Percentiles rank a stretch among this genome's conserved stretches.
Evolutionary conservation across 1,284 basidiomycete genomes (phyloP).

Genomic region (Peniophora sp.): DNA sequence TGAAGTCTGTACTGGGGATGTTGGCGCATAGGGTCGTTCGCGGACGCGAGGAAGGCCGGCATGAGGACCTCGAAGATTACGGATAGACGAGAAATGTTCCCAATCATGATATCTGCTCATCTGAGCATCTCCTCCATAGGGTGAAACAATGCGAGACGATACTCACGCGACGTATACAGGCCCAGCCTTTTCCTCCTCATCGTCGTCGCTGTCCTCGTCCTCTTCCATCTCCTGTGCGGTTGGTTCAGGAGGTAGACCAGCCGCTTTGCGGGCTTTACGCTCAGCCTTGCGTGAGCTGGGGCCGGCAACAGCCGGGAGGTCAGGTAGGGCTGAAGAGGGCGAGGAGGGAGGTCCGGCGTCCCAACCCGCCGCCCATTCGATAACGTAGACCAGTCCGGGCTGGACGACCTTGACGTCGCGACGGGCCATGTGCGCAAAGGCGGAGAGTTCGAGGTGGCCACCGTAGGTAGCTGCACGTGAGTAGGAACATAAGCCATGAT

Average conservation of each 20-base stretch:
- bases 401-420: constrained; percentile 88
- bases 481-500: no score
- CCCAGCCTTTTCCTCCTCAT: constrained; percentile 19
- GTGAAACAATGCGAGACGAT: constrained; percentile 5
- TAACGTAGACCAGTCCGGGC: constrained; percentile 79
- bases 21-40: constrained; percentile 33
- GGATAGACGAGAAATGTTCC: constrained; percentile 92
- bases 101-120: constrained; percentile 74
- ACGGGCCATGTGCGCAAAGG: constrained; percentile 75
- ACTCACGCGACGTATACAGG: constrained; percentile 79
- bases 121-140: background rate
- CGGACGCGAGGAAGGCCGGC: constrained; percentile 64
- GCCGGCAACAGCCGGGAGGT: constrained; percentile 22
- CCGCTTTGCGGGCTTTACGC: constrained; percentile 28
- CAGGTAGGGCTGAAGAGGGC: constrained; percentile 8
- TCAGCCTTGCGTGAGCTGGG: constrained; percentile 25
- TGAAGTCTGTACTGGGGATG: constrained; percentile 8
- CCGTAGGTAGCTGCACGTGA: constrained; percentile 74
- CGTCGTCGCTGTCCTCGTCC: constrained; percentile 22
- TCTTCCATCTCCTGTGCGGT: constrained; percentile 17
- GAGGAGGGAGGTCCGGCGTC: constrained; percentile 18
- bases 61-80: constrained; percentile 81
- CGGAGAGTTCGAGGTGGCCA: constrained; percentile 84
- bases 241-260: no score
- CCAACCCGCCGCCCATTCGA: constrained; percentile 60